These are phyloP conservation scores for Heritiera fomes DNA, from an alignment of 345 rosid species.

Conservation along the genomic window DNA sequence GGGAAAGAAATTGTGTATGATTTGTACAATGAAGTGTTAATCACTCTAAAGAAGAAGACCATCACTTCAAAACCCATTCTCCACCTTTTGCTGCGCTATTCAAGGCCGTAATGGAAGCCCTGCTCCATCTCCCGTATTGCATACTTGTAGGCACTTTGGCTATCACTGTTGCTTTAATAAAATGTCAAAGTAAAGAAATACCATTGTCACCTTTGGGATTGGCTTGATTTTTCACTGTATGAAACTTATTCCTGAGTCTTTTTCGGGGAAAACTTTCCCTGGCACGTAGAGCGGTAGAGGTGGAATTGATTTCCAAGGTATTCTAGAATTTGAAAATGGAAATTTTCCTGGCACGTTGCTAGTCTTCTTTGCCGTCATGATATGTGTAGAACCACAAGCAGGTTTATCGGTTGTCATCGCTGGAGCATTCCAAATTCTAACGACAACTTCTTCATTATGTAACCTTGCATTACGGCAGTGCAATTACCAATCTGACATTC, in stretches of 20 bases:
- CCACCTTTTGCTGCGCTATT: neutral
- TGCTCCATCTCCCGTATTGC: neutral
- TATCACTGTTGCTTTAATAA: neutral
- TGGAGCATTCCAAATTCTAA: neutral
- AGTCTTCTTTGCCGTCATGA: too few species aligned
- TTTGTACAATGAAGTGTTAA: neutral
- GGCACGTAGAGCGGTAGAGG: neutral
- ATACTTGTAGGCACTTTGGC: neutral
- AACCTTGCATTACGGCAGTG: neutral
- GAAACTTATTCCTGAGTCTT: neutral
- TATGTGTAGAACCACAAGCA: too few species aligned
- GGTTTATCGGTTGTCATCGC: too few species aligned
- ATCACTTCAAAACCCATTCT: neutral
- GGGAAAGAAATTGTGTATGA: neutral
- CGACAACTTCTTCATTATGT: neutral
- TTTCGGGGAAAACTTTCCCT: neutral
- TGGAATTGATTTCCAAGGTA: neutral
- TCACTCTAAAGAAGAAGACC: neutral
- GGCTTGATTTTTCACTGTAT: neutral
- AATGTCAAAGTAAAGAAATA: neutral
- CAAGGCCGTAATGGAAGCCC: neutral
- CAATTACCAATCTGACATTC: neutral
- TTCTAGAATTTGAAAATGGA: neutral
- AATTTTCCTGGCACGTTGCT: too few species aligned
- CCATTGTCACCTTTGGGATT: neutral